Evolutionary conservation across 2,329 filamentous ascomycete species (phyloP).

Genomic region (Xylogone sp.): DNA sequence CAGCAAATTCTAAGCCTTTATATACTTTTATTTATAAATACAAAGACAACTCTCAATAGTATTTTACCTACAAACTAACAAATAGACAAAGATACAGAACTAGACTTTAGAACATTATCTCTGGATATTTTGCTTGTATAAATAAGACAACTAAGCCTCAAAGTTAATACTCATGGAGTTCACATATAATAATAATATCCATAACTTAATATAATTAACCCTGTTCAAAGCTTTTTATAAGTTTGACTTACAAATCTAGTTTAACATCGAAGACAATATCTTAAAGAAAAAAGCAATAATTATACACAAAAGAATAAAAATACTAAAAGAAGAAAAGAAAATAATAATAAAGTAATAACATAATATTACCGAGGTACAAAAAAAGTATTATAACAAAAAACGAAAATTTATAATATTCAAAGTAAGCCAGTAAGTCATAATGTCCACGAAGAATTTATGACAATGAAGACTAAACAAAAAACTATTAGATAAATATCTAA

Average conservation of each 20-base stretch:
- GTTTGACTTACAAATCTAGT: neutral
- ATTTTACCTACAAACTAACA: constrained; percentile 3
- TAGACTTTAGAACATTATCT: constrained; percentile 3
- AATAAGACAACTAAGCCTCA: constrained; percentile 2
- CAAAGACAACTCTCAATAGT: neutral
- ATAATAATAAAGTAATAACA: neutral
- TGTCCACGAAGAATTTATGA: constrained; percentile 2
- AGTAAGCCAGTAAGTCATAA: neutral
- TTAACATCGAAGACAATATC: neutral
- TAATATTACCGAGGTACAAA: neutral
- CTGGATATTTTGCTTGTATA: neutral
- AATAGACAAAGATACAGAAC: constrained; percentile 1
- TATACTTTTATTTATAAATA: neutral
- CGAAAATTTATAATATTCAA: constrained; percentile 1
- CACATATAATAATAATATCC: constrained; percentile 2
- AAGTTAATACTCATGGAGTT: neutral
- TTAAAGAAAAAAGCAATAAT: neutral
- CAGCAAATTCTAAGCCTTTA: constrained; percentile 1
- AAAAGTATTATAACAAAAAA: constrained; percentile 3
- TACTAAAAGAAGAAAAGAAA: neutral
- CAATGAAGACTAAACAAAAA: neutral
- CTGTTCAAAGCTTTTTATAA: neutral
- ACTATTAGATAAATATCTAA: neutral
- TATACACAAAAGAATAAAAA: neutral
- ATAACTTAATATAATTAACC: neutral